phyloP scores from a whole-genome alignment of 768 basidiomycete species.

The Suillus bovinus region DNA sequence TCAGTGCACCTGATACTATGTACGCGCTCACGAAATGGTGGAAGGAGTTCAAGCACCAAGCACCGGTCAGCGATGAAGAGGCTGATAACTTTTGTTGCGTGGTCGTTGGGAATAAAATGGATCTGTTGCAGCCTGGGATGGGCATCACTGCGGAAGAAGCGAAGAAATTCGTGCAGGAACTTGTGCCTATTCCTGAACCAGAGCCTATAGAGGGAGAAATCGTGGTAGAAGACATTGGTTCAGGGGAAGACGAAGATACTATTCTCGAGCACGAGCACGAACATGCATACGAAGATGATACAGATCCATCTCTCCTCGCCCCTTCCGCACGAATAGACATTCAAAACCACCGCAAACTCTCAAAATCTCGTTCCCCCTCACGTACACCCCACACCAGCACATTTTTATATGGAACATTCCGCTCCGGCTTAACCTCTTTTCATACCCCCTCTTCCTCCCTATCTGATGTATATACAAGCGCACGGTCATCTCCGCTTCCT shows the following conservation, averaged over 20 bases:
- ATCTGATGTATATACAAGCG: constrained; percentile 63
- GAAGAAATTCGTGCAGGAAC: constrained; percentile 51
- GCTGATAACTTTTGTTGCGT: constrained; percentile 66
- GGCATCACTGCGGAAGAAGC: constrained; percentile 45
- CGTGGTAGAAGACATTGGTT: constrained; percentile 12
- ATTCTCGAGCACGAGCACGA: constrained; percentile 22
- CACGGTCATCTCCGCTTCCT: constrained; percentile 58
- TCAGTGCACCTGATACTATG: constrained; percentile 64
- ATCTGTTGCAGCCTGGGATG: constrained; percentile 41
- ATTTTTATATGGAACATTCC: constrained; percentile 47
- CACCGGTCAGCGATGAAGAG: constrained; percentile 67
- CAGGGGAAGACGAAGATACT: constrained; percentile 3
- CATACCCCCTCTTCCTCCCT: constrained; percentile 82
- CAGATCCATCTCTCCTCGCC: constrained; percentile 12
- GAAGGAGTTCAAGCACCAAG: constrained; percentile 67
- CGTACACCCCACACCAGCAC: constrained; percentile 43
- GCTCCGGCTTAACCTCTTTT: constrained; percentile 59
- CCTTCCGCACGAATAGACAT: constrained; percentile 20
- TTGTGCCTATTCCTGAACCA: constrained; percentile 45
- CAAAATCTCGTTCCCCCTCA: constrained; percentile 48
- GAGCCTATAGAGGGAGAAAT: constrained; percentile 18
- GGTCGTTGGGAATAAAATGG: constrained; percentile 78
- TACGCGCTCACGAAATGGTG: constrained; percentile 70
- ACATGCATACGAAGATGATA: constrained; percentile 12
- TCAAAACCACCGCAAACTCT: constrained; percentile 32